Evolutionary conservation across 2,329 filamentous ascomycete genomes (phyloP).

Genomic region (Hymenoscyphus scutula): DNA sequence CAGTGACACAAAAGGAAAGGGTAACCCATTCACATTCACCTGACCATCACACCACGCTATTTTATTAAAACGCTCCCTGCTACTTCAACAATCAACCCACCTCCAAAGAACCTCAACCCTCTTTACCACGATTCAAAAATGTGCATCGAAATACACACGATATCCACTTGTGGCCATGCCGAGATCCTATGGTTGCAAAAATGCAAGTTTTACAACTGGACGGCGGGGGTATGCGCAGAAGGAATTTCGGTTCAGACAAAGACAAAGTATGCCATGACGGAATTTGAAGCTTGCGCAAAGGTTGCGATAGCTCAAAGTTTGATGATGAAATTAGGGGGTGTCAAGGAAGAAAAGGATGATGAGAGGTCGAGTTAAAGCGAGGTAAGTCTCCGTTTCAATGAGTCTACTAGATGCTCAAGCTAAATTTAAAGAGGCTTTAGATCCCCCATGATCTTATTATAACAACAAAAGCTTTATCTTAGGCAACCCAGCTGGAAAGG

Average conservation of each 20-base stretch:
- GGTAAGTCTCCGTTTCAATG: background rate
- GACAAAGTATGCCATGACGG: background rate
- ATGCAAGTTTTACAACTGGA: slow-evolving; percentile 1
- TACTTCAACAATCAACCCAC: background rate
- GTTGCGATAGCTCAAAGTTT: background rate
- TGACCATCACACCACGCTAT: no score
- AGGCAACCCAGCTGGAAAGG: no score
- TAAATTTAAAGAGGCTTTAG: no score
- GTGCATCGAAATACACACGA: background rate
- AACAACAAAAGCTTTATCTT: no score
- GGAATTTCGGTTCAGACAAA: background rate
- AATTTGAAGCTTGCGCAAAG: background rate
- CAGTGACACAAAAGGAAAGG: no score
- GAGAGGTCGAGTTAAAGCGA: background rate
- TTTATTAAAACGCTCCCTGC: no score
- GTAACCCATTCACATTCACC: no score
- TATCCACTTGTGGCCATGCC: background rate
- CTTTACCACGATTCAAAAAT: background rate
- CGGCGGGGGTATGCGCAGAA: background rate
- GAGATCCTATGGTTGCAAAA: background rate
- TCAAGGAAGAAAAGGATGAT: background rate
- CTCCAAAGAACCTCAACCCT: background rate
- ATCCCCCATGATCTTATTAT: no score
- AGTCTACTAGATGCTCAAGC: no score
- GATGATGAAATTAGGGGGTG: background rate